A percentile compares a stretch with the other conserved stretches of the same genome.
These are phyloP conservation scores for Neofusicoccum laricinum DNA, from an alignment of 2,329 filamentous ascomycete genomes.

Conservation along the genomic window DNA sequence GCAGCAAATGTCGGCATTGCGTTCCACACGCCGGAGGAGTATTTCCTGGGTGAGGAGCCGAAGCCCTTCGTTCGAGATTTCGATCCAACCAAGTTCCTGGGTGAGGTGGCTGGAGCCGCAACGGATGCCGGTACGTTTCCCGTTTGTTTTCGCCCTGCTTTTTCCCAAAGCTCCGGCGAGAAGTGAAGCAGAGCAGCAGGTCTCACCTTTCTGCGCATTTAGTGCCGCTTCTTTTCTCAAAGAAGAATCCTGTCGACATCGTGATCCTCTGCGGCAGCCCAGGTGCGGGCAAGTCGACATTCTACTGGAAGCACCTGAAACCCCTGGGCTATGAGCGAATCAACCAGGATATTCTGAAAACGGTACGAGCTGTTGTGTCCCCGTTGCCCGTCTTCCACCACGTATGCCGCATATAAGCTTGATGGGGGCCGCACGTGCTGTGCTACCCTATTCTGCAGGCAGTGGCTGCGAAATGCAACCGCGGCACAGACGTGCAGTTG, in stretches of 20 bases:
- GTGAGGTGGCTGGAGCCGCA: conserved; percentile 22
- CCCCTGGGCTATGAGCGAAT: conserved; percentile 78
- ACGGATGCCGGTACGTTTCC: conserved; percentile 34
- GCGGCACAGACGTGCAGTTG: conserved; percentile 19
- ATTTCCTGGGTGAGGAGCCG: conserved; percentile 69
- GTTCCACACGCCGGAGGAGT: conserved; percentile 89
- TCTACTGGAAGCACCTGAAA: conserved; percentile 75
- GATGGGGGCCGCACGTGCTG: conserved; percentile 23
- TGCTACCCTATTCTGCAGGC: conserved; percentile 14
- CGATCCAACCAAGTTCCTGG: conserved; percentile 61
- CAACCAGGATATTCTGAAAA: conserved; percentile 88
- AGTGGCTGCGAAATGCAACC: conserved; percentile 16
- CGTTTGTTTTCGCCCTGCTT: background rate
- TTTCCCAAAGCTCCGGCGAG: background rate
- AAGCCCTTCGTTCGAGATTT: conserved; percentile 68
- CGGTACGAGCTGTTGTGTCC: conserved; percentile 42
- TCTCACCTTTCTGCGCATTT: background rate
- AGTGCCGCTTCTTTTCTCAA: conserved; percentile 47
- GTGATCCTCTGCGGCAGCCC: conserved; percentile 87
- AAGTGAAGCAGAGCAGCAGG: background rate
- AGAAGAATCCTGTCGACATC: conserved; percentile 66
- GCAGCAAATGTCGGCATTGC: conserved; percentile 77
- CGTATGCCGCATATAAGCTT: conserved; percentile 10
- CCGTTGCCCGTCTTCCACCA: conserved; percentile 13
- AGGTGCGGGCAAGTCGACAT: conserved; percentile 87